phyloP scores from a whole-genome alignment of 768 basidiomycete species.

The Gloeophyllum trabeum region DNA sequence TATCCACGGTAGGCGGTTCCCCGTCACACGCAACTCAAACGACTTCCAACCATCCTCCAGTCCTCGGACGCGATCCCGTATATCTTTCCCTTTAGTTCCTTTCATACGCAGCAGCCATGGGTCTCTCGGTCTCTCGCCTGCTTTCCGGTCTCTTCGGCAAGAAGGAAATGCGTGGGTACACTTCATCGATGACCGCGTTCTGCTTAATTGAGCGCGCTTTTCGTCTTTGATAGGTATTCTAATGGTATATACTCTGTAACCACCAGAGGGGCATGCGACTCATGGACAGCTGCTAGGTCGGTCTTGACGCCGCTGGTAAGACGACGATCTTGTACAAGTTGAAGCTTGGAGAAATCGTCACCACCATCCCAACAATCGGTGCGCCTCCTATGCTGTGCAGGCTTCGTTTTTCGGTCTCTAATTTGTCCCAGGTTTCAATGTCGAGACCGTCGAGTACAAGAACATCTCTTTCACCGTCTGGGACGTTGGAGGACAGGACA shows the following conservation, averaged over 20 bases:
- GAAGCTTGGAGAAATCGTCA: conserved; percentile 99
- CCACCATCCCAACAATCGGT: conserved; percentile 99
- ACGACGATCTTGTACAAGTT: conserved; percentile 98
- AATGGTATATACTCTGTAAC: conserved; percentile 47
- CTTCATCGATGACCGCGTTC: conserved; percentile 15
- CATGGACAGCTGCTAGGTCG: conserved; percentile 48
- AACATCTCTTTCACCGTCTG: conserved; percentile 99
- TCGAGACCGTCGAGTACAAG: conserved; percentile 99
- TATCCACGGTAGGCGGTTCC: too few species aligned
- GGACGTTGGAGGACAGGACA: conserved; percentile 99
- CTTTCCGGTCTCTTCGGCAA: conserved; percentile 89
- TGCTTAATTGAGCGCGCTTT: conserved; percentile 10
- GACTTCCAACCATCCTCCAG: neutral
- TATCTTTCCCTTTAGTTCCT: conserved; percentile 9
- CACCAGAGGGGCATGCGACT: neutral
- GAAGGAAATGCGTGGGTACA: conserved; percentile 93
- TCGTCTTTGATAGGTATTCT: conserved; percentile 68
- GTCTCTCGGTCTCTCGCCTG: conserved; percentile 64
- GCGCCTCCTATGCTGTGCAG: conserved; percentile 19
- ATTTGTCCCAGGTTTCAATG: conserved; percentile 81
- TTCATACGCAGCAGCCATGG: conserved; percentile 39
- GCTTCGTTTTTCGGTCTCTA: conserved; percentile 10
- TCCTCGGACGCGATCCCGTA: conserved; percentile 7
- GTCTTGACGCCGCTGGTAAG: conserved; percentile 98
- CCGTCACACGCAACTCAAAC: neutral